Evolutionary conservation across 495 filamentous ascomycete species (phyloP).

Genomic region (Lophiostoma macrostomum): DNA sequence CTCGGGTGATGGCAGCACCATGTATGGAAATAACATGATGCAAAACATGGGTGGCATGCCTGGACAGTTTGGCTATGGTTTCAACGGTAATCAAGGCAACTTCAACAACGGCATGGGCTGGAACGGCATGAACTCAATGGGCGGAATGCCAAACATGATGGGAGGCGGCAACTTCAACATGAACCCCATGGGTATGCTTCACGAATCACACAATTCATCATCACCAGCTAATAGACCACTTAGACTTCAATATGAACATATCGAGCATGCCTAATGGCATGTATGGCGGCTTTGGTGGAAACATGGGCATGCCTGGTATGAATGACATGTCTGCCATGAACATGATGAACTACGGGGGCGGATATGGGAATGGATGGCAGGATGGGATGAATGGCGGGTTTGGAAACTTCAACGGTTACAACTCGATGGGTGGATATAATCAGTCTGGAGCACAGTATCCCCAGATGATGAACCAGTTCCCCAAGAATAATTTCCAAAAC

Average conservation of each 20-base stretch:
- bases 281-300: slow-evolving; percentile 46
- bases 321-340: slow-evolving; percentile 67
- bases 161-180: slow-evolving; percentile 62
- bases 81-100: slow-evolving; percentile 50
- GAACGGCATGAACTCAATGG: slow-evolving; percentile 72
- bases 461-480: slow-evolving; percentile 54
- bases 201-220: not conserved
- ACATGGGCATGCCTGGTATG: slow-evolving; percentile 71
- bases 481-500: slow-evolving; percentile 54
- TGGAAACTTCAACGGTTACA: slow-evolving; percentile 74
- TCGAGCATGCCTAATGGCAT: slow-evolving; percentile 66
- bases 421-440: slow-evolving; percentile 60
- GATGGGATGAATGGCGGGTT: slow-evolving; percentile 77
- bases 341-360: slow-evolving; percentile 60
- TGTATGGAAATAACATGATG: slow-evolving; percentile 4
- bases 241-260: slow-evolving; percentile 41
- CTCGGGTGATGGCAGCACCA: slow-evolving; percentile 1
- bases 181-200: slow-evolving; percentile 74
- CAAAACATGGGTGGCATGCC: slow-evolving; percentile 35
- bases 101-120: slow-evolving; percentile 68
- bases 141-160: slow-evolving; percentile 70
- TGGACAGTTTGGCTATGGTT: slow-evolving; percentile 44
- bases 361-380: slow-evolving; percentile 52
- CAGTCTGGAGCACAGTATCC: slow-evolving; percentile 54
- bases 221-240: not conserved